These are phyloP conservation scores for Moniliophthora roreri DNA, from an alignment of 1,284 basidiomycete genomes.

Conservation along the genomic window DNA sequence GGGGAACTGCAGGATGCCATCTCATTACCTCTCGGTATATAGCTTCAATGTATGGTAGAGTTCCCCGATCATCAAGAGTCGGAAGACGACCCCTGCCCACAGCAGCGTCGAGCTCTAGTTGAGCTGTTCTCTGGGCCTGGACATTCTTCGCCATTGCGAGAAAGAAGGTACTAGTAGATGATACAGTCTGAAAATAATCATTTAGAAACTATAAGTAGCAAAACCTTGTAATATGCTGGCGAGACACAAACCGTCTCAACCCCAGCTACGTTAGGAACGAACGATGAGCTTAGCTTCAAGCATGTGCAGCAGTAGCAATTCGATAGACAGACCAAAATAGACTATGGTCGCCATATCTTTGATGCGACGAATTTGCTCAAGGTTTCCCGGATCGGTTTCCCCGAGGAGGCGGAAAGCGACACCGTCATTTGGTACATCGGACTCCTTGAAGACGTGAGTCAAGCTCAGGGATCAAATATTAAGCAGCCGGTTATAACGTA, in stretches of 20 bases:
- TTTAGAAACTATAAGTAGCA: neutral
- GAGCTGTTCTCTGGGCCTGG: neutral
- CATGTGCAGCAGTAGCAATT: neutral
- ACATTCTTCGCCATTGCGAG: neutral
- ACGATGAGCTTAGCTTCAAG: neutral
- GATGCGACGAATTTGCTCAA: too few relatives aligned
- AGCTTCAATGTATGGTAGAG: neutral
- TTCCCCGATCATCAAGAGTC: neutral
- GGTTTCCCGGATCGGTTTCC: too few relatives aligned
- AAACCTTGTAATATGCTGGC: neutral
- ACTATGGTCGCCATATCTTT: neutral
- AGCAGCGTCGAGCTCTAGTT: neutral
- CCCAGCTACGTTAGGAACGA: neutral
- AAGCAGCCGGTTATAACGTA: too few relatives aligned
- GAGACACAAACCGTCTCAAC: neutral
- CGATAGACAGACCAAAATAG: neutral
- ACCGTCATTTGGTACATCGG: too few relatives aligned
- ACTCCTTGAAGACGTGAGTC: too few relatives aligned
- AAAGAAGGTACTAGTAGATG: neutral
- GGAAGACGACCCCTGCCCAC: neutral
- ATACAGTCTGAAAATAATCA: neutral
- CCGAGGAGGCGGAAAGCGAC: too few relatives aligned
- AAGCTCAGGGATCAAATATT: too few relatives aligned
- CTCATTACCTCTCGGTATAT: neutral
- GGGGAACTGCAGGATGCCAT: slow-evolving; percentile 25